Conservation (phyloP, 192 early-diverging fungal species). For the Entomortierella beljakovae region DNA sequence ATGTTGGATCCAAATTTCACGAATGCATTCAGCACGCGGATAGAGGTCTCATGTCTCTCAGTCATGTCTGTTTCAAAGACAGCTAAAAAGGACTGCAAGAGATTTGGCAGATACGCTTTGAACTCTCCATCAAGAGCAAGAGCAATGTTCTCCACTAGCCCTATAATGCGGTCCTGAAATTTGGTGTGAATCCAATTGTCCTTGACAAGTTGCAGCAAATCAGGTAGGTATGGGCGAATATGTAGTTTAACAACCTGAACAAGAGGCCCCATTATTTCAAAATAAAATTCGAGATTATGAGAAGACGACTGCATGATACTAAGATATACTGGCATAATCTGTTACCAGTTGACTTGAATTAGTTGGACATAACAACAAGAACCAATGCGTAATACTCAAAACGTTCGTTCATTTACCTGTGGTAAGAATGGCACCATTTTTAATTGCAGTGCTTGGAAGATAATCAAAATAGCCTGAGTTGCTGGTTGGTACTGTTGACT, state of each 20-base stretch:
- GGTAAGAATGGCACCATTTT: slow-evolving; percentile 93
- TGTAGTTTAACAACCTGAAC: slow-evolving; percentile 89
- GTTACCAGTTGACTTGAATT: not conserved
- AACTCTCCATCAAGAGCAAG: slow-evolving; percentile 90
- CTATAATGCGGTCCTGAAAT: slow-evolving; percentile 86
- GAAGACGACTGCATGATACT: slow-evolving; percentile 81
- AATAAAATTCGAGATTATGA: slow-evolving; percentile 91
- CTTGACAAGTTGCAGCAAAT: slow-evolving; percentile 84
- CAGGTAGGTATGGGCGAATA: slow-evolving; percentile 86
- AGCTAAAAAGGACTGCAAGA: slow-evolving; percentile 86
- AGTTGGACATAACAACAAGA: no score
- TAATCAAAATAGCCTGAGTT: slow-evolving; percentile 91
- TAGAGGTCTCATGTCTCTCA: slow-evolving; percentile 71
- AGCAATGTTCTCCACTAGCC: slow-evolving; percentile 88
- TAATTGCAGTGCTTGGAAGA: slow-evolving; percentile 89
- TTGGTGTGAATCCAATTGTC: slow-evolving; percentile 80
- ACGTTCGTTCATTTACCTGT: no score
- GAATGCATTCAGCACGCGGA: slow-evolving; percentile 81
- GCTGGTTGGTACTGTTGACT: slow-evolving; percentile 87
- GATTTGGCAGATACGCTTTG: slow-evolving; percentile 81
- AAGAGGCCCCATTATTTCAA: slow-evolving; percentile 86
- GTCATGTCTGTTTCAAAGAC: slow-evolving; percentile 85
- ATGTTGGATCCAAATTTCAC: slow-evolving; percentile 86
- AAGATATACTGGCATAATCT: slow-evolving; percentile 92
- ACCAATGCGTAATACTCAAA: no score